Conservation (phyloP, 139 green algal species). For the Picochlorum sp. region DNA sequence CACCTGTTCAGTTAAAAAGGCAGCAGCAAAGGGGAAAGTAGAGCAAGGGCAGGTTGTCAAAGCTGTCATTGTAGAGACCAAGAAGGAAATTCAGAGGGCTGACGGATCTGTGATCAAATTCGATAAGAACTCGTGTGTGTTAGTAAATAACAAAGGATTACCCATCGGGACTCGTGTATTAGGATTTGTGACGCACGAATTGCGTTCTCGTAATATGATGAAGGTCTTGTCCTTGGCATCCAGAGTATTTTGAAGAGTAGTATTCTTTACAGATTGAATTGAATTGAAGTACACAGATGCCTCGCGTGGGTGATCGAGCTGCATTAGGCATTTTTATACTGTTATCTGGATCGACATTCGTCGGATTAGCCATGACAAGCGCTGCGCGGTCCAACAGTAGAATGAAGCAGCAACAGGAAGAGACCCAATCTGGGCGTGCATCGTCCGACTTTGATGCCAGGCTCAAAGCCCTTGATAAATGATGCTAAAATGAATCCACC, state of each 20-base stretch:
- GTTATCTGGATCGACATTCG: conserved; percentile 21
- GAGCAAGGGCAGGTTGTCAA: conserved; percentile 38
- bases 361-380: conserved; percentile 18
- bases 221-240: conserved; percentile 50
- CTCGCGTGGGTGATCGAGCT: conserved; percentile 13
- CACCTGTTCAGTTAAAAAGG: conserved; percentile 49
- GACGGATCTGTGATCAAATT: conserved; percentile 45
- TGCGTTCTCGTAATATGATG: conserved; percentile 39
- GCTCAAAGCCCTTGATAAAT: conserved; percentile 4
- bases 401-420: background rate
- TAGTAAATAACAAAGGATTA: conserved; percentile 44
- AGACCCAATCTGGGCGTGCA: background rate
- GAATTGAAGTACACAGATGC: background rate
- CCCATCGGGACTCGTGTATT: conserved; percentile 51
- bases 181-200: conserved; percentile 53
- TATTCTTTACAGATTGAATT: background rate
- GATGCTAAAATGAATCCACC: background rate
- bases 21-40: conserved; percentile 35
- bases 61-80: conserved; percentile 51
- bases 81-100: conserved; percentile 34
- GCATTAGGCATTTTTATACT: conserved; percentile 18
- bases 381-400: background rate
- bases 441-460: background rate
- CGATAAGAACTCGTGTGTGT: conserved; percentile 46
- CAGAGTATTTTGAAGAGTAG: conserved; percentile 31